phyloP scores from a whole-genome alignment of 495 filamentous ascomycete genomes.

The Aspergillus kassunensis region DNA sequence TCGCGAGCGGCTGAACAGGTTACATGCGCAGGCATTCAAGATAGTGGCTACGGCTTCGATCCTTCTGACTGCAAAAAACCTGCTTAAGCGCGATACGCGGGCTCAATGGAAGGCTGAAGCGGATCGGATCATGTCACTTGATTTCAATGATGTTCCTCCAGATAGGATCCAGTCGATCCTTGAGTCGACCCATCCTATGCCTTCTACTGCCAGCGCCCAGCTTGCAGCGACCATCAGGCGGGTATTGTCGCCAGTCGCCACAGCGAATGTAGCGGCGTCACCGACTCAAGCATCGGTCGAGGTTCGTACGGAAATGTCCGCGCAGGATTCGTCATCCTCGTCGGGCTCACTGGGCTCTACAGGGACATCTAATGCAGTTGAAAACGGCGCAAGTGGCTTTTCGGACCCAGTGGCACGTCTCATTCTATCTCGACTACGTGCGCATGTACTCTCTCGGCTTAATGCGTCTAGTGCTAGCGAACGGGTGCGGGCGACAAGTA shows the following conservation, averaged over 20 bases:
- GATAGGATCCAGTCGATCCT: conserved; percentile 72
- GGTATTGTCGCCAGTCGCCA: conserved; percentile 47
- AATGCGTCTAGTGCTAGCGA: conserved; percentile 74
- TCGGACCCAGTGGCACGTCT: conserved; percentile 78
- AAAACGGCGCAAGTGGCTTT: conserved; percentile 34
- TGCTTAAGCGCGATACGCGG: conserved; percentile 88
- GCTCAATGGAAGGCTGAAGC: conserved; percentile 87
- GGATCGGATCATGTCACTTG: conserved; percentile 61
- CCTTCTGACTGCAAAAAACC: conserved; percentile 86
- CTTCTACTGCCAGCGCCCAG: conserved; percentile 44
- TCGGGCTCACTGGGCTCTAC: conserved; percentile 13
- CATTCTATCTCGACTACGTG: conserved; percentile 67
- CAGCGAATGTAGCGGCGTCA: conserved; percentile 33
- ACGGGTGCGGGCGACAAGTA: conserved; percentile 73
- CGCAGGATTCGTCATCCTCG: conserved; percentile 12
- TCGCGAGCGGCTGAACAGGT: conserved; percentile 58
- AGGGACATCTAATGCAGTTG: conserved; percentile 1
- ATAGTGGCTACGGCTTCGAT: conserved; percentile 79
- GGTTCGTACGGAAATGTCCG: conserved; percentile 20
- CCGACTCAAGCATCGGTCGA: conserved; percentile 36
- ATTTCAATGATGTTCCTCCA: conserved; percentile 51
- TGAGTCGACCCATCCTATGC: conserved; percentile 78
- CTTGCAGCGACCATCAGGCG: conserved; percentile 49
- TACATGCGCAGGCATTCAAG: conserved; percentile 65
- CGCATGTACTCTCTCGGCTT: conserved; percentile 73